Percentiles rank a stretch among this genome's conserved stretches.
phyloP scores from a whole-genome alignment of 768 basidiomycete genomes.

The Podaxis pistillaris region DNA sequence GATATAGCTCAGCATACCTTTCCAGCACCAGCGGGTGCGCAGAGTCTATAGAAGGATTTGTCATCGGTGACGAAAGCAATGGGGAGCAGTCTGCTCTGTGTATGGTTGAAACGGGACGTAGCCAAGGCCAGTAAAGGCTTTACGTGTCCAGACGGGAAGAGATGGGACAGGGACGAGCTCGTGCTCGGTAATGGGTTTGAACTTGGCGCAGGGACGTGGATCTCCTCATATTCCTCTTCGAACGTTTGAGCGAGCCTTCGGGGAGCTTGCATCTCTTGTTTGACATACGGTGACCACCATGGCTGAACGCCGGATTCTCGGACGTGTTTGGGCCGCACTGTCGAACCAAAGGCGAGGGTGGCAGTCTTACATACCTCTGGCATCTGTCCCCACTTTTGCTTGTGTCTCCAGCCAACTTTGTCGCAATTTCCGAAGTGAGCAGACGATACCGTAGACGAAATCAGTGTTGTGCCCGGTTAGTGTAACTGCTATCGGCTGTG shows the following conservation, averaged over 20 bases:
- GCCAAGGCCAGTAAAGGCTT: conserved; percentile 77
- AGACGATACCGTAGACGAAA: no score
- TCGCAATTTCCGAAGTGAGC: no score
- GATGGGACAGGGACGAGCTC: conserved; percentile 70
- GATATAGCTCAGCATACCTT: conserved; percentile 62
- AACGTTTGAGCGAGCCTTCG: conserved; percentile 92
- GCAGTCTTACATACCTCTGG: conserved; percentile 81
- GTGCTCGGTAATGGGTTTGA: conserved; percentile 53
- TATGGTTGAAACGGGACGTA: conserved; percentile 82
- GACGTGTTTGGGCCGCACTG: conserved; percentile 77
- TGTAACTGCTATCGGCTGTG: no score
- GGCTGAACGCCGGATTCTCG: conserved; percentile 91
- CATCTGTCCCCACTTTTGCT: conserved; percentile 42
- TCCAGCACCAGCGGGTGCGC: conserved; percentile 97
- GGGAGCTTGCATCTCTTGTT: conserved; percentile 99
- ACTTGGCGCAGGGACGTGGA: conserved; percentile 87
- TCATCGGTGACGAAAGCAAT: conserved; percentile 94
- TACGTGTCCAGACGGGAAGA: conserved; percentile 83
- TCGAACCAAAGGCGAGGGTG: conserved; percentile 84
- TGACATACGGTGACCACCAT: conserved; percentile 95
- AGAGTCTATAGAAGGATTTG: conserved; percentile 91
- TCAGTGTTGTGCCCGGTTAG: no score
- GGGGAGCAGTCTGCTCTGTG: conserved; percentile 92
- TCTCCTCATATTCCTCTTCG: conserved; percentile 59
- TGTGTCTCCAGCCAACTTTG: conserved; percentile 76